Evolutionary conservation across 2,329 filamentous ascomycete species (phyloP), one percentile per base, ranked within the genome.

Genomic region (Trichoderma aggressivum): DNA sequence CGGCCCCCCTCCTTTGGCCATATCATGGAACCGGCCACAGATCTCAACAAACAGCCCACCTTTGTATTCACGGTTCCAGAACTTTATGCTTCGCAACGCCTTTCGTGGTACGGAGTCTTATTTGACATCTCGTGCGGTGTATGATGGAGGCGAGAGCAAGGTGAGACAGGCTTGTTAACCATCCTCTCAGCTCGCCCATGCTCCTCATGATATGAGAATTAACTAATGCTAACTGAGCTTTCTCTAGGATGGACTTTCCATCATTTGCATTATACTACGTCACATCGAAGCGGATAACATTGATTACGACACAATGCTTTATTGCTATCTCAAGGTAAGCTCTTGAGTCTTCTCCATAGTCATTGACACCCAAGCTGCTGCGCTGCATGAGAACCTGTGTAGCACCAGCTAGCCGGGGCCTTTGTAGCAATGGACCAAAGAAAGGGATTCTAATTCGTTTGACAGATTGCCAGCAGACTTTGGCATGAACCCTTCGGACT

Each of bases 51-150:
- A 91, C 73, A 87, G 81, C 21, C 89, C 90, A 5, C 87, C 88
- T 1, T 82, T 87, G 7, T 92, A 92, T 77, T 91, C 89, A 2
- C 84, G 89, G 28, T 92, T 92, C 74, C 90, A 92, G 74, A 88
- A 91, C 74, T 92, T 92, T 75, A 92, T 92, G 90, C 84, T 92
- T 59, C 86, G 87, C 21, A 91, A 92, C 77, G 90, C 90, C 2
- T 90, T 90, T 74, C 85, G 88, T 47, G 88, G 87, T 74, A 88
- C 87, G 0, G 90, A 91, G 74, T 90, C 89, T 3, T 88, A 90
- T 71, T 79, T 90, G 26, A 90, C 89, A 3, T 87, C 88, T 28
- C 85, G 89, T 26, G 89, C 90, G 30, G 88, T 92, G 14, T 92
- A 92, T 76, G 90, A 92, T 76, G 90, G 90, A 39, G 90, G 90